These are phyloP conservation scores for Tetrapisispora iriomotensis DNA, from an alignment of 805 yeast species.

Conservation along the genomic window DNA sequence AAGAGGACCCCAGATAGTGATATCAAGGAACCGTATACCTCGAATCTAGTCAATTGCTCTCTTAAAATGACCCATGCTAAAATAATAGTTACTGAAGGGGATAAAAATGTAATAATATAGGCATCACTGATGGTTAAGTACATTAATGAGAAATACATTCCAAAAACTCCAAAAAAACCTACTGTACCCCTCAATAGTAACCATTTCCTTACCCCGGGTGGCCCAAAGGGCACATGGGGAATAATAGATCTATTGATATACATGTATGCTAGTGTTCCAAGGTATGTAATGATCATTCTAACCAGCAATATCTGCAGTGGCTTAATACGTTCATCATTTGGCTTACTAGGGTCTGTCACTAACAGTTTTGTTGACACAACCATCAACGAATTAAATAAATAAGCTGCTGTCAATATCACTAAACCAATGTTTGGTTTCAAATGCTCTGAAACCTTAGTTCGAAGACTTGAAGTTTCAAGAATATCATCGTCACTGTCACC, in stretches of 20 bases:
- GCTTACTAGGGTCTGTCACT: slow-evolving; percentile 45
- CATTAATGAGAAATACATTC: slow-evolving; percentile 61
- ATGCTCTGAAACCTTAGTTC: slow-evolving; percentile 6
- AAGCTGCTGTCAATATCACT: slow-evolving; percentile 46
- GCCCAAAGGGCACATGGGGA: slow-evolving; percentile 63
- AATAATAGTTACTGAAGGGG: slow-evolving; percentile 66
- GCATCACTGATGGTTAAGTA: slow-evolving; percentile 72
- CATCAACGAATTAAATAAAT: slow-evolving; percentile 69
- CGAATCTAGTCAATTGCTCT: slow-evolving; percentile 55
- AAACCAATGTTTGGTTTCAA: slow-evolving; percentile 43
- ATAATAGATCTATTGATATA: slow-evolving; percentile 32
- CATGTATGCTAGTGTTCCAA: slow-evolving; percentile 49
- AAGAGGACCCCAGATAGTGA: slow-evolving; percentile 68
- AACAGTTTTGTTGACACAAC: slow-evolving; percentile 59
- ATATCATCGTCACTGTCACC: neutral
- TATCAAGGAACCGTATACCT: slow-evolving; percentile 54
- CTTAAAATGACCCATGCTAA: slow-evolving; percentile 56
- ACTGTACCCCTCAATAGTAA: slow-evolving; percentile 52
- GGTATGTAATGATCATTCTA: slow-evolving; percentile 63
- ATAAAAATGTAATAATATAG: slow-evolving; percentile 62
- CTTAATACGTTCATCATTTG: slow-evolving; percentile 41
- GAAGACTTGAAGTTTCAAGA: neutral
- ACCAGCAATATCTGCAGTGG: slow-evolving; percentile 69
- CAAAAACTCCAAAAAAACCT: slow-evolving; percentile 73
- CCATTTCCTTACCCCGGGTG: slow-evolving; percentile 41